Conservation (phyloP, 768 basidiomycete species). For the Paxillus ammoniavirescens region DNA sequence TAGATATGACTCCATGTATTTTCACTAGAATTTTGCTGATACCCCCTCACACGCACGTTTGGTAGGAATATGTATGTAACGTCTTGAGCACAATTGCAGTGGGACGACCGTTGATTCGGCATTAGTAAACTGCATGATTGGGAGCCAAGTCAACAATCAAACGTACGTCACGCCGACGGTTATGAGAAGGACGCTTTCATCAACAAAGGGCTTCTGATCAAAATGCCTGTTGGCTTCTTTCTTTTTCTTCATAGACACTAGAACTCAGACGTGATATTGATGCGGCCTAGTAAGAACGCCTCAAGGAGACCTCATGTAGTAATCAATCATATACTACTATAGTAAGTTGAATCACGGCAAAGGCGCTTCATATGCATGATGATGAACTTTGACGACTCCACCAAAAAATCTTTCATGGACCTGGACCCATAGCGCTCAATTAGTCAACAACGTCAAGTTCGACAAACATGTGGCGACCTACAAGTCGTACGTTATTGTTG, state of each 20-base stretch:
- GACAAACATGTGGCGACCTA: too few species aligned
- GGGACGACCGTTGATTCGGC: too few species aligned
- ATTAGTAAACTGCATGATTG: not conserved
- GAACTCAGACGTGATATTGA: not conserved
- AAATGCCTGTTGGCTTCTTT: not conserved
- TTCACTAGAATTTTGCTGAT: conserved; percentile 16
- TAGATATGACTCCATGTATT: conserved; percentile 19
- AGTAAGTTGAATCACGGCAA: not conserved
- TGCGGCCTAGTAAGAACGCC: not conserved
- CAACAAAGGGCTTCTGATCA: not conserved
- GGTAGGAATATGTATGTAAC: not conserved
- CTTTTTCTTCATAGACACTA: not conserved
- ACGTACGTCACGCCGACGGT: not conserved
- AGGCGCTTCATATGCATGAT: not conserved
- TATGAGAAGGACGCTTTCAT: not conserved
- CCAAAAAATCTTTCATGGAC: too few species aligned
- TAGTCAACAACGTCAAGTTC: too few species aligned
- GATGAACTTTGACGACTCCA: too few species aligned
- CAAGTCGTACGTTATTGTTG: too few species aligned
- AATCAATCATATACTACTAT: not conserved
- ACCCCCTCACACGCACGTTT: conserved; percentile 17
- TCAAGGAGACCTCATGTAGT: not conserved
- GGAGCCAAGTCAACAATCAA: not conserved
- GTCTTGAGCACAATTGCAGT: not conserved
- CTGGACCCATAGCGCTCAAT: too few species aligned